Base-by-base conservation (phyloP, 495 filamentous ascomycete genomes). In the Cladorrhinum samala region DNA sequence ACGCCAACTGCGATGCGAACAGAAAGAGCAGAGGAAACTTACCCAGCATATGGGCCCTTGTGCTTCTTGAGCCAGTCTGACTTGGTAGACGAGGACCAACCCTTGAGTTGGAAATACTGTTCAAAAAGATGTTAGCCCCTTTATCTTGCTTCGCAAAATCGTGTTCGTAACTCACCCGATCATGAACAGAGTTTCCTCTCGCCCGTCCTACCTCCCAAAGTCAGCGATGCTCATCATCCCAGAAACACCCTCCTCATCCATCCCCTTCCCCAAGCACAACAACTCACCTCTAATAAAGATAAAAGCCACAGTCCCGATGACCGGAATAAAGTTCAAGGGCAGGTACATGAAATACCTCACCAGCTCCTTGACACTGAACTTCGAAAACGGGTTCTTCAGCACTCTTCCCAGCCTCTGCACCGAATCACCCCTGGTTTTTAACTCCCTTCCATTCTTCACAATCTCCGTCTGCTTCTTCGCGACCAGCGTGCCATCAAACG, bases 301-400 rank as follows among this genome's bases (percentile, higher is more conserved):
- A 67, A 94, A 98, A 0, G 89, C 59, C 11, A 83, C 70, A 2
- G 92, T 91, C 2, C 93, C 93, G 17, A 97, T 78, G 0, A 96
- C 80, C 38, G 93, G 93, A 39, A 98, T 86, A 52, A 96, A 85
- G 67, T 95, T 96, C 46, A 97, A 74, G 11, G 93, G 91, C n/a
- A 96, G 72, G 60, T 90, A 87, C 38, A 88, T 64, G n/a, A 89
- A 65, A 57, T 89, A 88, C 40, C 86, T 72, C 7, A 95, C 63
- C 13, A 94, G 47, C 2, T 82, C 79, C 55, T 75, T 77, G 2
- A 84, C 80, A 1, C 77, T 83, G 59, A 89, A 83, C 21, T 76
- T 78, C 11, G 72, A 66, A 58, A 95, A 85, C 0, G 89, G 89
- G 45, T 68, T 80, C 66, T 83, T 87, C 5, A 85, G 57, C 19